Conservation (phyloP, 2,329 filamentous ascomycete species). For the Aspergillus sp. region DNA sequence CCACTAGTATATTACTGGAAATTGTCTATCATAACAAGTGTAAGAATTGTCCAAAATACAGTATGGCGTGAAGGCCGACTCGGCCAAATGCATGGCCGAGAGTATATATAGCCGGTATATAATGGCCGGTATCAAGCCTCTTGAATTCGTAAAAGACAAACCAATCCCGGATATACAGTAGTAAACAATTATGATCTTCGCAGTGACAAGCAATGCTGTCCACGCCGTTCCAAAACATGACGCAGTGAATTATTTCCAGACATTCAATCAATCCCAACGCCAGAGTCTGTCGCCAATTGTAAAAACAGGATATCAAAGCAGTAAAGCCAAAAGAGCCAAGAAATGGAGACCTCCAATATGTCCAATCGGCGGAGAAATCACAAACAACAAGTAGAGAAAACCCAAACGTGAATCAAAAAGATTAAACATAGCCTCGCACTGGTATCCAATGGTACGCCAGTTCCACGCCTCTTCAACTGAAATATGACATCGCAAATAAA, state of each 20-base stretch:
- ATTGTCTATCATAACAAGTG: no score
- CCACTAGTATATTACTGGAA: no score
- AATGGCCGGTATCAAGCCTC: no score
- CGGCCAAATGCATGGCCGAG: background rate
- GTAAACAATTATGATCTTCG: conserved; percentile 1
- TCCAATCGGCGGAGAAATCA: conserved; percentile 9
- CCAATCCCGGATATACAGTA: background rate
- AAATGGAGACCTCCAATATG: conserved; percentile 15
- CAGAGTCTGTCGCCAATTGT: conserved; percentile 22
- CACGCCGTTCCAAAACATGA: conserved; percentile 8
- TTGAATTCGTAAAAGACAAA: background rate
- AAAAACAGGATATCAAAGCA: conserved; percentile 30
- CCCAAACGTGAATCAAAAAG: background rate
- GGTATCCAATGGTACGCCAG: conserved; percentile 26
- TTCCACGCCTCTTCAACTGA: conserved; percentile 16
- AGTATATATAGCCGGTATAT: background rate
- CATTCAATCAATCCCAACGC: conserved; percentile 22
- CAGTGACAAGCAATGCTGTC: background rate
- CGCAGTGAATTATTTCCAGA: conserved; percentile 13
- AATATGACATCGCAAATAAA: conserved; percentile 10
- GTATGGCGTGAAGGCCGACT: no score
- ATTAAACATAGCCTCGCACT: conserved; percentile 14
- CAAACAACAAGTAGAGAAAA: conserved; percentile 10
- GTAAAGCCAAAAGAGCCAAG: conserved; percentile 1
- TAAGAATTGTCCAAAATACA: no score